Base-by-base conservation (phyloP, 441 rosid species). In the Jatropha multifida region DNA sequence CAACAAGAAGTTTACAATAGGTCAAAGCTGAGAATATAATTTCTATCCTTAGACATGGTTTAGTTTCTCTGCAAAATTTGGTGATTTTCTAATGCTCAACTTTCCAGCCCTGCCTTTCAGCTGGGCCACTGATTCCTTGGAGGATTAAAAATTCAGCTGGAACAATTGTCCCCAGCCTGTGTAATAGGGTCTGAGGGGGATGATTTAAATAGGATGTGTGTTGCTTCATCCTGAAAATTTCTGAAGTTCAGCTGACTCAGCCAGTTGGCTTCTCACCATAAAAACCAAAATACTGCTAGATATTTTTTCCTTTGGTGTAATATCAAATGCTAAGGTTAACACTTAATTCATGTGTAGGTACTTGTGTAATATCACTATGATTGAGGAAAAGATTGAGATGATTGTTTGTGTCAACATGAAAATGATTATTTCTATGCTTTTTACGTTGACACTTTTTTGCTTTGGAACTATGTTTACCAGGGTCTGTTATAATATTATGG, bases 331-430 rank as follows among this genome's bases (percentile, higher is more conserved):
- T 60, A 52, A 68, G 51, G 51, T 59, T 8, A 8, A 37, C n/a
- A 14, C 46, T 32, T 32, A 32, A 32, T 2, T 32, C 32, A 14
- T 74, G 26, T 15, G 10, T 6, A 18, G 46, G 17, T 56, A 23
- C 46, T 67, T 74, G 56, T 48, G 51, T 48, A 67, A 4, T 46
- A 1, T 32, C 32, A 1, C 32, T 32, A 32, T 32, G 32, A 32
- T 32, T 32, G 32, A 32, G 5, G 13, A 69, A 51, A 59, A 58
- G 67, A 59, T 23, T 69, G 55, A 68, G 42, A 6, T 20, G 48
- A 8, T 78, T 2, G 66, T 56, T 64, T 75, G 20, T 72, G n/a
- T 54, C 26, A 26, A 37, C 40, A 59, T 67, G 70, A 71, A n/a
- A 44, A 48, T 56, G 9, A 51, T 37, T 54, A 37, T 44, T 49